A percentile compares a stretch with the other conserved stretches of the same genome.
phyloP scores from a whole-genome alignment of 306 rosid genomes.

The cucumber (Cucumis sativus) region Cucumber_9930_V3 NC_026660.2:7387501-7388000 shows the following conservation, averaged over 20 bases:
- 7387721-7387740: constrained; percentile 62
- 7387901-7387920: constrained; percentile 36
- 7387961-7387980: constrained; percentile 56
- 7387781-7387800: constrained; percentile 29
- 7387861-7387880: constrained; percentile 65
- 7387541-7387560: background rate
- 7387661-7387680: constrained; percentile 60
- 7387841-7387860: constrained; percentile 48
- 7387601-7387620: constrained; percentile 76
- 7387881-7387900: constrained; percentile 47
- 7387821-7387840: constrained; percentile 56
- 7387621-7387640: constrained; percentile 64
- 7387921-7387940: constrained; percentile 58
- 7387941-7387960: constrained; percentile 45
- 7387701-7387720: constrained; percentile 74
- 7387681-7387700: constrained; percentile 86
- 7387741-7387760: constrained; percentile 51
- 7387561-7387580: constrained; percentile 21
- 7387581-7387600: constrained; percentile 70
- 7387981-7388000: constrained; percentile 70
- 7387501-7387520: constrained; percentile 4
- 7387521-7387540: constrained; percentile 13
- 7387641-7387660: constrained; percentile 65
- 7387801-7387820: constrained; percentile 72
- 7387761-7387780: constrained; percentile 32